A percentile compares a stretch with the other conserved stretches of the same genome.
Conservation (phyloP, 2,329 filamentous ascomycete genomes). For the Exophiala sp. region DNA sequence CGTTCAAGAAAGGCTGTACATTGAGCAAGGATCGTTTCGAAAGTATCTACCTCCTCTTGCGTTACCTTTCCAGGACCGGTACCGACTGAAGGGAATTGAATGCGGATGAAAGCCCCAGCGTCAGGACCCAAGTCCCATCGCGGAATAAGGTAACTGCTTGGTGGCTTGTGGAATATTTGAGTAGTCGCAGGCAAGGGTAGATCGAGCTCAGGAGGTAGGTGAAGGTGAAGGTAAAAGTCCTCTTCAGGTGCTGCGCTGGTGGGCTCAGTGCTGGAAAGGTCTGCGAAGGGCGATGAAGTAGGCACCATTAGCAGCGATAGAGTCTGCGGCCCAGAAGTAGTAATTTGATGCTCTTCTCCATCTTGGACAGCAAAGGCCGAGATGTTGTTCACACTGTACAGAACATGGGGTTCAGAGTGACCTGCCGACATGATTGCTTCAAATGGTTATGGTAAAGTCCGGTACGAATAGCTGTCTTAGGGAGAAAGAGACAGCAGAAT, state of each 20-base stretch:
- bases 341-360: constrained; percentile 79
- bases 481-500: background rate
- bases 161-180: constrained; percentile 94
- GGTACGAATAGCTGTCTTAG: background rate
- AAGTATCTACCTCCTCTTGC: constrained; percentile 92
- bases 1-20: constrained; percentile 94
- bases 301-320: constrained; percentile 94
- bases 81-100: constrained; percentile 79
- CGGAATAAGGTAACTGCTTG: constrained; percentile 87
- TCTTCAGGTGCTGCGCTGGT: constrained; percentile 63
- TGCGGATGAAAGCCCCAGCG: constrained; percentile 83
- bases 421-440: constrained; percentile 36
- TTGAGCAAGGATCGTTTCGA: constrained; percentile 96
- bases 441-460: background rate
- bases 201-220: constrained; percentile 90
- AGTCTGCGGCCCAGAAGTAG: constrained; percentile 81
- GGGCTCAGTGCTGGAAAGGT: constrained; percentile 54
- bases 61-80: constrained; percentile 61
- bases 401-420: constrained; percentile 54
- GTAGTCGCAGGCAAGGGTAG: constrained; percentile 90
- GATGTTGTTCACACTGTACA: constrained; percentile 69
- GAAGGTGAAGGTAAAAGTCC: constrained; percentile 95
- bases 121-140: constrained; percentile 90
- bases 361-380: constrained; percentile 86
- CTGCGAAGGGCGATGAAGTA: constrained; percentile 68